Percentiles rank a stretch among this genome's conserved stretches.
Conservation (phyloP, 2,329 filamentous ascomycete genomes). For the Talaromyces sp. region DNA sequence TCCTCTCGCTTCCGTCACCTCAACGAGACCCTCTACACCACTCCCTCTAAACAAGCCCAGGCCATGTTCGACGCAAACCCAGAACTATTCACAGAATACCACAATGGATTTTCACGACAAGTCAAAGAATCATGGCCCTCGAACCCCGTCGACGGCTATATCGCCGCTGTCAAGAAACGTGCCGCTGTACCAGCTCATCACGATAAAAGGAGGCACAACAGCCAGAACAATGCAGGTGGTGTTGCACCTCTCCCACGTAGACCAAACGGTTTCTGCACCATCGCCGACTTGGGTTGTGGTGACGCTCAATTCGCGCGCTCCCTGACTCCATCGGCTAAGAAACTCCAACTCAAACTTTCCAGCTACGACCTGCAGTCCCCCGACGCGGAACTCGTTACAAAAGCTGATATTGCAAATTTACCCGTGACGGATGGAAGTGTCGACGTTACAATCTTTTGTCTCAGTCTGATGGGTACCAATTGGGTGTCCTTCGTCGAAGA, state of each 20-base stretch:
- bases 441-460: constrained; percentile 89
- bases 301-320: constrained; percentile 76
- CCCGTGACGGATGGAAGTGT: constrained; percentile 71
- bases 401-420: constrained; percentile 82
- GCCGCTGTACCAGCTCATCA: constrained; percentile 49
- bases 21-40: constrained; percentile 94
- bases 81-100: constrained; percentile 94
- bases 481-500: constrained; percentile 97
- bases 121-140: constrained; percentile 88
- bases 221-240: constrained; percentile 27
- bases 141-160: constrained; percentile 89
- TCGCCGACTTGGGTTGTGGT: constrained; percentile 91
- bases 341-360: constrained; percentile 69
- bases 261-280: constrained; percentile 63
- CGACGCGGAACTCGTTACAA: constrained; percentile 67
- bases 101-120: constrained; percentile 92
- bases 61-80: constrained; percentile 78
- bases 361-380: constrained; percentile 86
- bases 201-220: constrained; percentile 34
- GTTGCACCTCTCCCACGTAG: constrained; percentile 61
- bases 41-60: constrained; percentile 78
- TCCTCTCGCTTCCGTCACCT: constrained; percentile 95
- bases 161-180: constrained; percentile 66
- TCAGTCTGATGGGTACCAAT: constrained; percentile 98
- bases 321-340: constrained; percentile 58